A percentile compares a stretch with the other conserved stretches of the same genome.
These are phyloP conservation scores for Gomphus bonarii DNA, from an alignment of 1,284 basidiomycete species.

Conservation along the genomic window DNA sequence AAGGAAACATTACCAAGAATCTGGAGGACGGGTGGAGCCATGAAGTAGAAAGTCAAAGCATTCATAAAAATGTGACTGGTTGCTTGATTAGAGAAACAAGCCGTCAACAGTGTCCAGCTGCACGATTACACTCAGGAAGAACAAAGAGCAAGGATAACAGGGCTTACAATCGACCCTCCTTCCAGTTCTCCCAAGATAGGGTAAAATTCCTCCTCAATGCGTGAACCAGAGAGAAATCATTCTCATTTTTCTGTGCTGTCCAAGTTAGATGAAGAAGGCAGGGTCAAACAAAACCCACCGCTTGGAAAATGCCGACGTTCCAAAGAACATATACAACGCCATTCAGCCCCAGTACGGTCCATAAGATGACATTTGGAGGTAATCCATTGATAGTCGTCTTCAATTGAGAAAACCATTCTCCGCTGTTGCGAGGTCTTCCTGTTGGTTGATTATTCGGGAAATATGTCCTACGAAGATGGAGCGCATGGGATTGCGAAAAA, in stretches of 20 bases:
- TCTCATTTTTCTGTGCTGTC: slow-evolving; percentile 13
- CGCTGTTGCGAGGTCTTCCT: neutral
- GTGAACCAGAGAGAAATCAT: slow-evolving; percentile 37
- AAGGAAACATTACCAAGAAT: slow-evolving; percentile 65
- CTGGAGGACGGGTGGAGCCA: slow-evolving; percentile 61
- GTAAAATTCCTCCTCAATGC: slow-evolving; percentile 69
- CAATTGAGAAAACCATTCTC: neutral
- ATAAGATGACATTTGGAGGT: slow-evolving; percentile 30
- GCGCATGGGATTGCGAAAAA: slow-evolving; percentile 5
- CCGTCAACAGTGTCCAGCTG: slow-evolving; percentile 77
- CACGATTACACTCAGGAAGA: slow-evolving; percentile 5
- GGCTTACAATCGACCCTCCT: slow-evolving; percentile 60
- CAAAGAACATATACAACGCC: slow-evolving; percentile 33
- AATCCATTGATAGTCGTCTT: slow-evolving; percentile 26
- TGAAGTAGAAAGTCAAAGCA: slow-evolving; percentile 70
- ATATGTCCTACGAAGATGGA: slow-evolving; percentile 8
- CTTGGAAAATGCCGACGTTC: slow-evolving; percentile 27
- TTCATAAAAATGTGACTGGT: slow-evolving; percentile 67
- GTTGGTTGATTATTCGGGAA: neutral
- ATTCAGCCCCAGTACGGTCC: slow-evolving; percentile 36
- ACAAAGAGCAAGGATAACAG: neutral
- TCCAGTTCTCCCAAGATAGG: slow-evolving; percentile 52
- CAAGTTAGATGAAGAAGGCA: neutral
- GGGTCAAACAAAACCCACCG: slow-evolving; percentile 22
- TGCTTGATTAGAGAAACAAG: slow-evolving; percentile 63